Evolutionary conservation across 805 yeast genomes (phyloP), one percentile per base, ranked within the genome.

Genomic region (Nakazawaea wickerhamii): DNA sequence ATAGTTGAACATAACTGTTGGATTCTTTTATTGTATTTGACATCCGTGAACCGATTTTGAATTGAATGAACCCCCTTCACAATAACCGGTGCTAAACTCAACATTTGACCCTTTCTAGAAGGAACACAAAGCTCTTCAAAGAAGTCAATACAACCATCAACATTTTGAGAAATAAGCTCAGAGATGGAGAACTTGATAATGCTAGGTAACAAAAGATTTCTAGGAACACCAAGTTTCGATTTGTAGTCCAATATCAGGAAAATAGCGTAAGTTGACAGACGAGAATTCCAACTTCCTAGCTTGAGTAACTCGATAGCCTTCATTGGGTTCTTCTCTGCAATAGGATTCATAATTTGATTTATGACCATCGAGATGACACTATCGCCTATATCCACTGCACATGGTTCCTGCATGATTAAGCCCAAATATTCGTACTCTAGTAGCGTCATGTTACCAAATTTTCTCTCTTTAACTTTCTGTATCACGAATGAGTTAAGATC

Each of bases 371-470:
- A n/a, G 18, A 43, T 23, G 20, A 34, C 23, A 9, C 26, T 7
- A 17, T 27, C 21, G 5, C 7, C 15, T 10, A 43, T 13, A 20
- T 43, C 45, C 1, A 30, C 38, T 13, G 34, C 23, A 19, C 3
- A 4, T 4, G 36, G 11, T 11, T 10, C 10, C 13, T 21, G 17
- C 15, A 43, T 25, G 5, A 37, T 37, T 4, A 8, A 3, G 15
- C 37, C 42, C 21, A 43, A 17, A 28, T 28, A 43, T 7, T 19
- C n/a, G 21, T 43, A 43, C 18, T 43, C 45, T 6, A 14, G 15
- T n/a, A 28, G 2, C 8, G 22, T 18, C 23, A 33, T 28, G 13
- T 33, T 43, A 9, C 17, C 8, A 17, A 37, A 38, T 3, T 33
- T 38, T 32, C 45, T 23, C 8, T 43, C 45, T 9, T 30, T 27